Evolutionary conservation across 2,329 filamentous ascomycete species (phyloP), one percentile per base, ranked within the genome.

Genomic region (Cryoendolithus antarcticus): DNA sequence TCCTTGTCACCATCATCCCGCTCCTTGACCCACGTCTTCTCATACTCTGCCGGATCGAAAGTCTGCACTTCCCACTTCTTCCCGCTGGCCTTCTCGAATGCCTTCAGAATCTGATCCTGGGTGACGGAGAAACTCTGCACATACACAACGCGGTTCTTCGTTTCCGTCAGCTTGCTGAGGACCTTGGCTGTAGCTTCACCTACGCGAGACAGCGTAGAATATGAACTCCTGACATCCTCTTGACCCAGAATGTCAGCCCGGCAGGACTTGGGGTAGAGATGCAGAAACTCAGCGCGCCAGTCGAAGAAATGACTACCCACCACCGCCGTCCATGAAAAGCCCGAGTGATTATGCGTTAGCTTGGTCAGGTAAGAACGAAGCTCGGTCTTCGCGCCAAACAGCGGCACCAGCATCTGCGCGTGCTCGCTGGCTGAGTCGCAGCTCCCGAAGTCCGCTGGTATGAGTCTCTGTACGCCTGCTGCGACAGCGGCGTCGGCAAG

Each of bases 221-320:
- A 51, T 4, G 69, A 70, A 46, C 71, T 72, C 9, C 56, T 65
- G 13, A 66, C 63, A 30, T 72, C 61, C 4, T 77, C 76, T 0
- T 65, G 67, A 53, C 80, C 75, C 47, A 70, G 67, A 30, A 81
- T 64, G 0, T 61, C 70, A 1, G 68, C 71, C 0, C 62, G 72
- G 44, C 69, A 70, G 27, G 60, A 59, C 8, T 60, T 45, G 32
- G 70, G 51, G 42, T 74, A 63, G 43, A 77, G 65, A 30, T 71
- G 72, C 2, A 76, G 51, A 43, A 74, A 67, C 2, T 67, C 66
- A 30, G 78, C 59, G 10, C 67, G 66, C 71, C 69, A 74, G 50
- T 81, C 77, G 51, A 81, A 77, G 55, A 81, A 75, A 2, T 70
- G 59, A 0, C 75, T 74, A 6, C 62, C 71, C 3, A 74, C 67